These are phyloP conservation scores for Cryptosporidium ryanae DNA, from an alignment of 169 alveolate species.

Conservation along the genomic window DNA sequence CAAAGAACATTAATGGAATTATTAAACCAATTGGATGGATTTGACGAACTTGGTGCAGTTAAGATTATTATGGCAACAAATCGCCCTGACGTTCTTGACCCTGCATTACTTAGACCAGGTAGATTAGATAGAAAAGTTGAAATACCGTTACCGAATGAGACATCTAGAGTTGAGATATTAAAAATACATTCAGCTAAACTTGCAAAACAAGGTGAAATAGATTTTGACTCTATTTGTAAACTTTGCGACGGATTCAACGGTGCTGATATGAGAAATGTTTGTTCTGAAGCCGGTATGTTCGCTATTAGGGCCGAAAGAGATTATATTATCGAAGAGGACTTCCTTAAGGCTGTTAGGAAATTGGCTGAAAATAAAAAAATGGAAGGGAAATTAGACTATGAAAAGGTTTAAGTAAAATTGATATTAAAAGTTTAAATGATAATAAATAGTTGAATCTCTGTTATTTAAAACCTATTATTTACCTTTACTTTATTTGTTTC, in stretches of 20 bases:
- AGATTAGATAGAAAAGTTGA: constrained; percentile 98
- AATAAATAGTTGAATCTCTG: background rate
- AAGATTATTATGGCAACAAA: constrained; percentile 99
- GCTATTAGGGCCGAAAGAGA: constrained; percentile 99
- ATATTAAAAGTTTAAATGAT: background rate
- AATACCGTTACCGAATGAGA: constrained; percentile 98
- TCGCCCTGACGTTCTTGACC: constrained; percentile 99
- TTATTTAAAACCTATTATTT: too few species aligned
- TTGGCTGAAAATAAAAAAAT: constrained; percentile 95
- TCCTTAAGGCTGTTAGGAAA: constrained; percentile 96
- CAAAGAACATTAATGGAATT: constrained; percentile 97
- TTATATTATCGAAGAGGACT: constrained; percentile 98
- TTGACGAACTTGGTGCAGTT: constrained; percentile 98
- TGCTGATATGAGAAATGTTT: constrained; percentile 98
- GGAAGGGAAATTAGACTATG: constrained; percentile 95
- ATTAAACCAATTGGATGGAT: constrained; percentile 98
- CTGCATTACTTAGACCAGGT: constrained; percentile 99
- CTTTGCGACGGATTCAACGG: constrained; percentile 98
- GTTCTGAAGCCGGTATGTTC: constrained; percentile 99
- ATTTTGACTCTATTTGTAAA: constrained; percentile 93
- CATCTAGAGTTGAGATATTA: constrained; percentile 94
- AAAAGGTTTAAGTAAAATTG: constrained; percentile 79
- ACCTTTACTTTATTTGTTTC: too few species aligned
- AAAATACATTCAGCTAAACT: constrained; percentile 96
- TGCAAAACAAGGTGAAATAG: constrained; percentile 95